These are phyloP conservation scores for Sorghum bicolor DNA, from an alignment of 176 grass and related monocot species.

Conservation along the genomic window Sorghum_bicolor_NCBIv3 NC_012871.2:60630501-60631000, in stretches of 20 bases:
- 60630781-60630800: background rate
- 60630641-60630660: constrained; percentile 10
- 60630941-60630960: background rate
- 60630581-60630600: background rate
- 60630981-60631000: background rate
- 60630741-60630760: background rate
- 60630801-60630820: background rate
- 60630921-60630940: background rate
- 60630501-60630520: too few species aligned
- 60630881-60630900: constrained; percentile 8
- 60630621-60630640: background rate
- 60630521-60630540: background rate
- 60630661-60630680: background rate
- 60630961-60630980: background rate
- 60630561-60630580: background rate
- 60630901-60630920: constrained; percentile 12
- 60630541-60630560: background rate
- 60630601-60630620: background rate
- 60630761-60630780: background rate
- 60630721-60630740: constrained; percentile 15
- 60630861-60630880: background rate
- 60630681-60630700: constrained; percentile 12
- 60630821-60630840: background rate
- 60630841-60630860: background rate
- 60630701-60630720: constrained; percentile 27